Evolutionary conservation across 208 protist genomes (phyloP), one percentile per base, ranked within the genome.

Genomic region (Wallacemonas sp.): DNA sequence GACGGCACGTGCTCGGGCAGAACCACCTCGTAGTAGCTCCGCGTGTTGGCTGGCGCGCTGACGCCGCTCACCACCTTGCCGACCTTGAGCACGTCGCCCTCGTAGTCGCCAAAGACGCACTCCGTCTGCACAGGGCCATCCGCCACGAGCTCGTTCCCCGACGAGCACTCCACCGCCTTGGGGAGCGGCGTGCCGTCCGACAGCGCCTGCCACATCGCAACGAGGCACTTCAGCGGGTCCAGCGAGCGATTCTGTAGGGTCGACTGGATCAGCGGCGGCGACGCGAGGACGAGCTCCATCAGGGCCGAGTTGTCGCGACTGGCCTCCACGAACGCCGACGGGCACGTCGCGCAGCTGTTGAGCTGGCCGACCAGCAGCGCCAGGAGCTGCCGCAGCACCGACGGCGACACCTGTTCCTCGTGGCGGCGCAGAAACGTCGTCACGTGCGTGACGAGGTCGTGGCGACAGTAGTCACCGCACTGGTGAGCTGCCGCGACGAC

Each of bases 1-100:
- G 79, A 74, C 11, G 67, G 76, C 14, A 89, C 61, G 45, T 80
- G 80, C 31, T 97, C 88, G 1, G 91, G 85, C 38, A 97, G 77
- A 22, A 71, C 74, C 38, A 91, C 85, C 69, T 97, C 91, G 63
- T 93, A 97, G 74, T 97, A 97, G 72, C 81, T 90, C 44, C 82
- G 87, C n/a, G 84, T 84, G 23, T 61, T 65, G 32, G 46, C 49
- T 11, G 36, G 49, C 10, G 81, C 68, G 12, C 68, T 57, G 59
- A 64, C 76, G 14, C 81, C 87, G 71, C 87, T 93, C 57, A 84
- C 84, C 20, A 94, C 78, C 71, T 97, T 97, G 54, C 91, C 91
- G 22, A 97, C 89, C 65, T 89, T 88, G 29, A 97, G 77, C 61
- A 86, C 70, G 20, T 84, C 78, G 16, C 72, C 65, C 20, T 76